These are phyloP conservation scores for Phylloporus sp. DNA, from an alignment of 1,284 basidiomycete genomes.

Conservation along the genomic window DNA sequence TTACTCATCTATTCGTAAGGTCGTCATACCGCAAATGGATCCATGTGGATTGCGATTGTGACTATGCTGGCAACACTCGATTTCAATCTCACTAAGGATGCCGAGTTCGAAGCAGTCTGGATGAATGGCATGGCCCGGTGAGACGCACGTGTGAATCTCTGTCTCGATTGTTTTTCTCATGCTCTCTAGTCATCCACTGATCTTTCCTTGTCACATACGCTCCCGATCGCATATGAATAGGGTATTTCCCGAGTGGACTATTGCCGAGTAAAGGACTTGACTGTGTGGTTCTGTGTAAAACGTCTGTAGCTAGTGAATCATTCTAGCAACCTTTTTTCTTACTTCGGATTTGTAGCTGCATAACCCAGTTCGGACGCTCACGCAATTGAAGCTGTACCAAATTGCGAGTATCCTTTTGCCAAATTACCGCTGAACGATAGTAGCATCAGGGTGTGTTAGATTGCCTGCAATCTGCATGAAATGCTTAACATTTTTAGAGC, in stretches of 20 bases:
- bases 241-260: slow-evolving; percentile 12
- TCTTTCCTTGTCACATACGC: slow-evolving; percentile 26
- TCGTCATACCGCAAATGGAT: slow-evolving; percentile 23
- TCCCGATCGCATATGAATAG: slow-evolving; percentile 19
- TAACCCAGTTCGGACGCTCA: too few relatives aligned
- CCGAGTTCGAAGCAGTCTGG: slow-evolving; percentile 23
- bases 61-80: slow-evolving; percentile 37
- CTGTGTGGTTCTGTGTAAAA: too few relatives aligned
- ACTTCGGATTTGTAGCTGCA: too few relatives aligned
- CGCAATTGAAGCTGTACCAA: too few relatives aligned
- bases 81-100: slow-evolving; percentile 29
- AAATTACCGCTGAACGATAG: slow-evolving; percentile 7
- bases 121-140: slow-evolving; percentile 22
- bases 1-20: slow-evolving; percentile 16
- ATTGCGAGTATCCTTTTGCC: too few relatives aligned
- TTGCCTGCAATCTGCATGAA: not conserved
- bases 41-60: slow-evolving; percentile 31
- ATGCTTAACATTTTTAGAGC: not conserved
- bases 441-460: slow-evolving; percentile 14
- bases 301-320: too few relatives aligned
- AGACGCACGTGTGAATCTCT: not conserved
- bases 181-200: not conserved
- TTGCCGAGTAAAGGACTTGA: not conserved
- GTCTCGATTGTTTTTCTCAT: not conserved
- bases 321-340: too few relatives aligned